Conservation (phyloP, 257 asterid genomes). For the Solanum chiquidenum region DNA sequence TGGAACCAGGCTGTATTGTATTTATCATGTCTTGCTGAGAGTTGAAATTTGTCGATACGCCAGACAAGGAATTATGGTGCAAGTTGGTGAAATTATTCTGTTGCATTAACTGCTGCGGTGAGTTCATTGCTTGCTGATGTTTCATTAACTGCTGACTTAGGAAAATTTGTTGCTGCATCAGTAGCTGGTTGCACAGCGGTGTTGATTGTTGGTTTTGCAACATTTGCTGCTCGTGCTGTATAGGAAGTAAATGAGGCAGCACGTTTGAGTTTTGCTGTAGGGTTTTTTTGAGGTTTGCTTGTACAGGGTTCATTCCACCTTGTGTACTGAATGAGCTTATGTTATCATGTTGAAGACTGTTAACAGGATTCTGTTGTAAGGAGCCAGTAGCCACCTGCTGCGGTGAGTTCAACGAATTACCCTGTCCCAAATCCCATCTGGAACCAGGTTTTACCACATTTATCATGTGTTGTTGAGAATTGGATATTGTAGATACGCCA, state of each 20-base stretch:
- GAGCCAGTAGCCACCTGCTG: slow-evolving; percentile 69
- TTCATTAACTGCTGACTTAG: neutral
- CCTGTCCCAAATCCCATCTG: slow-evolving; percentile 55
- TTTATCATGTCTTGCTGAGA: slow-evolving; percentile 59
- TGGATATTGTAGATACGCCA: slow-evolving; percentile 38
- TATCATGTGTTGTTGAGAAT: slow-evolving; percentile 56
- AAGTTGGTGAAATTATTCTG: slow-evolving; percentile 47
- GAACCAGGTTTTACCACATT: slow-evolving; percentile 49
- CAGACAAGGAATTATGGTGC: slow-evolving; percentile 53
- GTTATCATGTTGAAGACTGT: slow-evolving; percentile 61
- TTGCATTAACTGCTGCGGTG: slow-evolving; percentile 20
- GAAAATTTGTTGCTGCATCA: slow-evolving; percentile 28
- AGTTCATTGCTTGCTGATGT: neutral
- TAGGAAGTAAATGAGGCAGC: slow-evolving; percentile 9
- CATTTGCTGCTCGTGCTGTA: neutral
- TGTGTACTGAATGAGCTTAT: slow-evolving; percentile 50
- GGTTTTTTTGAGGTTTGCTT: slow-evolving; percentile 42
- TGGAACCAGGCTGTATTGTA: slow-evolving; percentile 37
- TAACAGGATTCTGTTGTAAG: slow-evolving; percentile 63
- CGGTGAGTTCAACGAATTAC: slow-evolving; percentile 48
- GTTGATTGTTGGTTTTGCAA: neutral
- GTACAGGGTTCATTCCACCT: slow-evolving; percentile 41
- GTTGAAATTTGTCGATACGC: slow-evolving; percentile 41
- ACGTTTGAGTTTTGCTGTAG: slow-evolving; percentile 23
- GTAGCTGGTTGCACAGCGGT: neutral